Evolutionary conservation across 441 rosid genomes (phyloP), one percentile per base, ranked within the genome.

Genomic region (Aleurites moluccanus): DNA sequence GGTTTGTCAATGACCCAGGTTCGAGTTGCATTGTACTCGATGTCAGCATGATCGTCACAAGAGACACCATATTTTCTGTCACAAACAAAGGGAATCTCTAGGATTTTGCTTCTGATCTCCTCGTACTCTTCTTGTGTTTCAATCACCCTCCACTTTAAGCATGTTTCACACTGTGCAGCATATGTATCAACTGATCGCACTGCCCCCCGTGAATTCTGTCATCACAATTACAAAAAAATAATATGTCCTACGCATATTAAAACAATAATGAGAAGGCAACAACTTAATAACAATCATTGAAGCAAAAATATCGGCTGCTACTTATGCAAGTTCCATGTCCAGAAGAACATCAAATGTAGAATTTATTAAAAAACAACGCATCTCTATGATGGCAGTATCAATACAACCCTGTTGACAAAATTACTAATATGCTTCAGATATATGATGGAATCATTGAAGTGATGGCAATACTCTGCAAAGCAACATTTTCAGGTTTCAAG

Each of bases 1-100:
- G 98, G 97, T 84, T 69, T 91, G 83, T 94, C 99, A 14, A 94
- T 85, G 72, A 89, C 97, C 99, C 97, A 94, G 1, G 91, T 89
- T 45, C 93, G 82, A 30, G 88, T 65, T 14, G 88, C 62, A 77
- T 94, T 85, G 18, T 87, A 91, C 75, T 89, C 93, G 2, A 94
- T 77, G 71, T 92, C 97, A 9, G 96, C 88, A 56, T 90, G 89
- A 35, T 87, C 92, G 47, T 88, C 45, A 67, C 99, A 94, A 1
- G 96, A 86, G 16, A 67, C 23, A 10, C 91, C 89, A 18, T 82
- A 77, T 78, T 82, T 91, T 75, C 71, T 80, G 62, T 82, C 77
- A 74, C 99, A 94, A 60, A 62, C 35, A 70, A 80, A 92, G 27
- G 94, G 97, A 15, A 73, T 82, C 21, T 82, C 89, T 0, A 62